phyloP scores from a whole-genome alignment of 2,329 filamentous ascomycete genomes.

The Paracoccidioides brasiliensis region DNA sequence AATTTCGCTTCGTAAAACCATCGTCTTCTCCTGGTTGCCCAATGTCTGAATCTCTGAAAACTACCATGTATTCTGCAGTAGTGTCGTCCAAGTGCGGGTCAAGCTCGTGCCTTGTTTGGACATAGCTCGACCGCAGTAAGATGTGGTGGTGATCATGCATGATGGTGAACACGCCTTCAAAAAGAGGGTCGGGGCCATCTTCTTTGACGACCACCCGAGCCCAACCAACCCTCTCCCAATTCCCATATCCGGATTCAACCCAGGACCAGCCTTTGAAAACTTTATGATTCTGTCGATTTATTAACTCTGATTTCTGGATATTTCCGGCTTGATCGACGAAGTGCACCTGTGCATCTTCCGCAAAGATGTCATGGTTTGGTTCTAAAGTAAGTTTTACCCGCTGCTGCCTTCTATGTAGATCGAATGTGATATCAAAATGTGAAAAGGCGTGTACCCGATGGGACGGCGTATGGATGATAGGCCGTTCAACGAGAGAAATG shows the following conservation, averaged over 20 bases:
- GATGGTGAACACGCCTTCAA: constrained; percentile 79
- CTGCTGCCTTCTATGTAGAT: constrained; percentile 52
- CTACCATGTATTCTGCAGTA: constrained; percentile 66
- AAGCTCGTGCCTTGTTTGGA: constrained; percentile 52
- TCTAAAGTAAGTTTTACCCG: constrained; percentile 67
- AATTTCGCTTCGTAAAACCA: constrained; percentile 52
- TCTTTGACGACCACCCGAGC: constrained; percentile 63
- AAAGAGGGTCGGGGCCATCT: constrained; percentile 68
- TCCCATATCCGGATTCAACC: constrained; percentile 47
- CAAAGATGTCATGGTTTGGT: constrained; percentile 82
- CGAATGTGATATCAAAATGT: constrained; percentile 73
- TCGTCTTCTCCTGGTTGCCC: constrained; percentile 37
- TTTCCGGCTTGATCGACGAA: constrained; percentile 61
- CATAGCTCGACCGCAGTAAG: constrained; percentile 61
- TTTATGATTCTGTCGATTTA: constrained; percentile 61
- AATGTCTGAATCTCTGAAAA: constrained; percentile 87
- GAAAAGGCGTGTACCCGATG: constrained; percentile 69
- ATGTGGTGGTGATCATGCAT: constrained; percentile 77
- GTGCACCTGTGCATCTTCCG: constrained; percentile 59
- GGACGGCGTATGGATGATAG: constrained; percentile 63
- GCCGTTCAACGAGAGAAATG: constrained; percentile 59
- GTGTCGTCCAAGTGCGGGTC: constrained; percentile 53
- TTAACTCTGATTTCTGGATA: constrained; percentile 50
- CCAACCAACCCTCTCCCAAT: constrained; percentile 77
- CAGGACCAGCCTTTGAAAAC: constrained; percentile 75